Percentiles rank a stretch among this genome's conserved stretches.
Evolutionary conservation across 2,329 filamentous ascomycete species (phyloP).

Genomic region (Pseudogymnoascus verrucosus): DNA sequence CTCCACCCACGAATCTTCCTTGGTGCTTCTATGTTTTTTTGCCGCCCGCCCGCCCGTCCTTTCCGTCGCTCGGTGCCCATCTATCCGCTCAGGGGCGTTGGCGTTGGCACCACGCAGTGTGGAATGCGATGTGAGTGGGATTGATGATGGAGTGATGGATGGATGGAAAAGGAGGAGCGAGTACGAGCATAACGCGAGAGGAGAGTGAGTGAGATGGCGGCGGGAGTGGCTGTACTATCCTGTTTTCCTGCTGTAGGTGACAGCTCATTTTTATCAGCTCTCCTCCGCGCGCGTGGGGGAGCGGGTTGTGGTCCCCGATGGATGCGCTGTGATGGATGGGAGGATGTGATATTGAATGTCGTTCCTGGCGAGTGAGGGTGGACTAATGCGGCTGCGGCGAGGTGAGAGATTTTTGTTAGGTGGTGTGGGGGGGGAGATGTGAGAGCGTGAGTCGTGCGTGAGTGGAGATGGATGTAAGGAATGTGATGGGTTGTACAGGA

Average conservation of each 20-base stretch:
- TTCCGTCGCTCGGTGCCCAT: background rate
- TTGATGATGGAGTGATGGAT: no score
- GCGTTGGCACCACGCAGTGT: background rate
- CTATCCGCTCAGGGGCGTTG: background rate
- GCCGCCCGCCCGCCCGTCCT: background rate
- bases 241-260: background rate
- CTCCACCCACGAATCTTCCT: background rate
- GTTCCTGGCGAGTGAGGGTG: background rate
- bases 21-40: no score
- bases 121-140: background rate
- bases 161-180: background rate
- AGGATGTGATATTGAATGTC: background rate
- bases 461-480: background rate
- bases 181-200: background rate
- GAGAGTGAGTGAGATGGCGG: background rate
- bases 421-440: background rate
- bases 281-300: background rate
- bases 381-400: no score
- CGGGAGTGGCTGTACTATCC: background rate
- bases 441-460: background rate
- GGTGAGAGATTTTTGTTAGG: background rate
- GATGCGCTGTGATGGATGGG: background rate
- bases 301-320: background rate
- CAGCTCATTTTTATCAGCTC: background rate
- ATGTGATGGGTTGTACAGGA: background rate